Evolutionary conservation across 108 stramenopile genomes (phyloP), one percentile per base, ranked within the genome.

Genomic region (Phaeodactylum tricornutum): DNA sequence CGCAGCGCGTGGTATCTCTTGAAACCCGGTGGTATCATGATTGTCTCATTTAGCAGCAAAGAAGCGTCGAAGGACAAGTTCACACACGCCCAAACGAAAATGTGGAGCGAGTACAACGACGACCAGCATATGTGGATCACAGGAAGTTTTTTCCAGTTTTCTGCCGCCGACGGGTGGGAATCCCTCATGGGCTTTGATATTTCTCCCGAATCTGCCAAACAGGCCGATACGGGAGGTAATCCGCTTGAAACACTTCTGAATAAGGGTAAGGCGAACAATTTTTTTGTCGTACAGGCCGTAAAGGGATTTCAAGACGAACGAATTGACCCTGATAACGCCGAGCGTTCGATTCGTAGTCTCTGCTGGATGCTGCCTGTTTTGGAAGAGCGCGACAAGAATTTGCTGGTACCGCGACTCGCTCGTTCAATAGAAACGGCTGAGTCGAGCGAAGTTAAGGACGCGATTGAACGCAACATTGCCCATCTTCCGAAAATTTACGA

Each of bases 81-180:
- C 37, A 75, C 75, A 33, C 66, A 76, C 41, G 84, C 82, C 43
- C 83, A 85, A 55, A 90, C 90, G 27, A 85, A 81, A 48, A 78
- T 87, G 64, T 95, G 94, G 94, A 57, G 74, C 36, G 79, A 74
- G 29, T 85, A 87, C 75, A 93, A 91, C 38, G 92, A 95, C 52
- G 94, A 92, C 43, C 94, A 95, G 58, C 94, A 92, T 67, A 93
- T 95, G 92, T 95, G 94, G 94, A 79, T 95, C 24, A 71, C 71
- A 48, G 94, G 93, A 11, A 87, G 84, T 5, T 88, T 87, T 55
- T 92, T 90, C 56, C 78, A 92, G 48, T 94, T 94, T 59, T 84
- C 81, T 62, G 86, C 87, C 14, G 80, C 84, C 20, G 79, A 84
- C 28, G 88, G 88, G 22, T 90, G 88, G 88, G 76, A 78, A 41